Evolutionary conservation across 345 rosid genomes (phyloP), one percentile per base, ranked within the genome.

Genomic region (Rhodamnia rubescens): DNA sequence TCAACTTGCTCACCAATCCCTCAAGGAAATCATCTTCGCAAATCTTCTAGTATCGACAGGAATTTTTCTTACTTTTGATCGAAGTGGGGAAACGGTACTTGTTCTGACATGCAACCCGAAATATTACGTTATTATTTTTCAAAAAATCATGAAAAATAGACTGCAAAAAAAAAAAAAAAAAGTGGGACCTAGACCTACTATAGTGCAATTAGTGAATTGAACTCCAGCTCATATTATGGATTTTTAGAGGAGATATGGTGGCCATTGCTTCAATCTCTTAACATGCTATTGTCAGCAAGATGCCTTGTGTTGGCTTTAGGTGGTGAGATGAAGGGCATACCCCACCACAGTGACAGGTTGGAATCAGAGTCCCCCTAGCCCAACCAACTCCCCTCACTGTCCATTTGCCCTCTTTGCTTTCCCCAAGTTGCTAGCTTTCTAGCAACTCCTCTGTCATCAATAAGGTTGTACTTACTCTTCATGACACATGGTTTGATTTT

Each of bases 311-410:
- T 61, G 18, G 42, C 8, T 61, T 29, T 32, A 32, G 75, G 75
- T 64, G 11, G 50, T 27, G 44, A 8, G 75, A 16, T 20, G 44
- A 64, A 42, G 24, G 22, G 3, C 12, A 64, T 16, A 8, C 78
- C 78, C 78, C 78, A 64, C 78, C 78, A 32, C 44, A 64, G 78
- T 64, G 78, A 64, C 78, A 64, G 78, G 44, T 44, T 64, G 78
- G 18, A 42, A 29, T 15, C 44, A 29, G 44, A 32, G 42, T 18
- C 42, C 74, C 32, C 74, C 44, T 44, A 9, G 78, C 78, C 78
- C 78, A 64, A 64, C 78, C 78, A 8, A 64, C 44, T 64, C 47
- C 78, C 11, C 12, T 32, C 56, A 15, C 78, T 7, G 74, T 64
- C 44, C 18, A 22, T 18, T 64, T 32, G 47, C 44, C 47, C 24